Percentiles rank a stretch among this genome's conserved stretches.
These are phyloP conservation scores for Citrus unshiu DNA, from an alignment of 345 rosid genomes.

Conservation along the genomic window DNA sequence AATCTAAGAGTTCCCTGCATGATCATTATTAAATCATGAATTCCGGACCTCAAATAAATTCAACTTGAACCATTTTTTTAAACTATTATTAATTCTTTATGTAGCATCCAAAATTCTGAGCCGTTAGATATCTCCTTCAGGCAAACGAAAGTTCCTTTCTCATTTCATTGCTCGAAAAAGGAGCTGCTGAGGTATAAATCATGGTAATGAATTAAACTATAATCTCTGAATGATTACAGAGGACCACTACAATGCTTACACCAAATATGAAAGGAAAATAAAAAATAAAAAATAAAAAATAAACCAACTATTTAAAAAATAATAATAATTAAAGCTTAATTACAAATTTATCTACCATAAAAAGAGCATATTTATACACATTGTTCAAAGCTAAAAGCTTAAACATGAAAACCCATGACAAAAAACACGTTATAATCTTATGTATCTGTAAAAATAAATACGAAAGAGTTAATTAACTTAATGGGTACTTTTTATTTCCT, in stretches of 20 bases:
- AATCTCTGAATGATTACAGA: background rate
- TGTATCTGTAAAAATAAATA: background rate
- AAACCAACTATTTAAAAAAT: background rate
- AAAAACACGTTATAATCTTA: background rate
- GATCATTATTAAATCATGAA: background rate
- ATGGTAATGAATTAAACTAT: no score
- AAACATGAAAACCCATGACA: background rate
- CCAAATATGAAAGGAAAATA: background rate
- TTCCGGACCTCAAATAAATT: background rate
- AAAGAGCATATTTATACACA: background rate
- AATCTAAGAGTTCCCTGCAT: slow-evolving; percentile 64
- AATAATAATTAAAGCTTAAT: background rate
- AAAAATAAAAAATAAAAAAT: background rate
- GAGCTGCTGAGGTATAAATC: no score
- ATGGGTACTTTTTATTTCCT: background rate
- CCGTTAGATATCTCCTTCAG: no score
- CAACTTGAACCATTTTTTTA: background rate
- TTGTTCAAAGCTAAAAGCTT: background rate
- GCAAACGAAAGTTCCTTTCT: background rate
- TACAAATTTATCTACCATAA: background rate
- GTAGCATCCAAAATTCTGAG: background rate
- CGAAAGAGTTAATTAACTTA: background rate
- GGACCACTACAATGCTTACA: background rate
- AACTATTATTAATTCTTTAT: background rate
- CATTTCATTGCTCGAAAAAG: background rate